phyloP scores from a whole-genome alignment of 495 filamentous ascomycete species.

The Baudoinia panamericana region DNA sequence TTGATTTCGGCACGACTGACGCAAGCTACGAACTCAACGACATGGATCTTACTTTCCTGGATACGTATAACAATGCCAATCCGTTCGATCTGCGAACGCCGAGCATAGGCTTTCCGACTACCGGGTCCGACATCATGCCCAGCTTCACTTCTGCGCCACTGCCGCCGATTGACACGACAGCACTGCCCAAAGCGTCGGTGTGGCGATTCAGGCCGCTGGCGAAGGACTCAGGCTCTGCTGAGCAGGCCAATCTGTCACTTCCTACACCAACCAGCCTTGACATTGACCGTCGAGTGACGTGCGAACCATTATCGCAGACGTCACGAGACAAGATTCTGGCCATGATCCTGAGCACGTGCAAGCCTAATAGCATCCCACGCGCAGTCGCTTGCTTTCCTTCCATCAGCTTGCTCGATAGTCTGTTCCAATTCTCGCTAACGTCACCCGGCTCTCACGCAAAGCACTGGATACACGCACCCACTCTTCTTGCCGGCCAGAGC shows the following conservation, averaged over 20 bases:
- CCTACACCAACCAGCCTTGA: slow-evolving; percentile 24
- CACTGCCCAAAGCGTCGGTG: slow-evolving; percentile 33
- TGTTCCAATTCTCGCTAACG: slow-evolving; percentile 48
- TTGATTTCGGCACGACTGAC: slow-evolving; percentile 40
- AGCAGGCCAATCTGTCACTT: slow-evolving; percentile 43
- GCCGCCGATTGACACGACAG: slow-evolving; percentile 16
- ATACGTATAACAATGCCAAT: slow-evolving; percentile 42
- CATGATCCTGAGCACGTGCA: slow-evolving; percentile 41
- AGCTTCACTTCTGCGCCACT: slow-evolving; percentile 19
- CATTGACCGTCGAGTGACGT: slow-evolving; percentile 25
- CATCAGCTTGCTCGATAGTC: slow-evolving; percentile 42
- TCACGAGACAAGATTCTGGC: slow-evolving; percentile 45
- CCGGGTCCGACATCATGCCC: slow-evolving; percentile 19
- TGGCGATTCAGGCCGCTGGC: slow-evolving; percentile 43
- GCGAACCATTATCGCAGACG: slow-evolving; percentile 35
- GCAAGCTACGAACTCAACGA: slow-evolving; percentile 47
- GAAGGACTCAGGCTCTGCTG: slow-evolving; percentile 38
- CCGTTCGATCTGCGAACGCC: slow-evolving; percentile 24
- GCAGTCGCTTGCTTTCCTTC: slow-evolving; percentile 50
- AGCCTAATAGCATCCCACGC: slow-evolving; percentile 32
- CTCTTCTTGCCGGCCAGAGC: slow-evolving; percentile 34
- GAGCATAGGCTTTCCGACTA: slow-evolving; percentile 17
- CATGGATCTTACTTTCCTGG: slow-evolving; percentile 45
- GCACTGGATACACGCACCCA: slow-evolving; percentile 46
- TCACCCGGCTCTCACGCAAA: slow-evolving; percentile 37